Conservation (phyloP, 2,329 filamentous ascomycete species). For the Clarireedia hainanense region DNA sequence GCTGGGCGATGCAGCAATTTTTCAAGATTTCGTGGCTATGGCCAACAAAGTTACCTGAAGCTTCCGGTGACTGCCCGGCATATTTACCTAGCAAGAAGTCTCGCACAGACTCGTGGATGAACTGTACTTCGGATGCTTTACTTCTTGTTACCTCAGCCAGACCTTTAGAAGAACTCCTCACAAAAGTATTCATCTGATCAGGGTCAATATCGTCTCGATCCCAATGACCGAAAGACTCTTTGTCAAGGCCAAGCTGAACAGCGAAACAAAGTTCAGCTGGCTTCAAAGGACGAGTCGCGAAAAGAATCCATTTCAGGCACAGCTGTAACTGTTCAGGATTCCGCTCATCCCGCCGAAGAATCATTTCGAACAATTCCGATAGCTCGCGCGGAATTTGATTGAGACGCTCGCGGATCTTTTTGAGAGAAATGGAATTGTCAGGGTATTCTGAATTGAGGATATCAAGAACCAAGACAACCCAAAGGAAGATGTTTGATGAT, state of each 20-base stretch:
- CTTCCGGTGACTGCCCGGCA: conserved; percentile 12
- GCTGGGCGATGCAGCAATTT: conserved; percentile 19
- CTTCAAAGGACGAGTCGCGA: conserved; percentile 29
- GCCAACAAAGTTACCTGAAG: conserved; percentile 16
- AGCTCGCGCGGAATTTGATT: conserved; percentile 23
- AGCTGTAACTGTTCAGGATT: conserved; percentile 36
- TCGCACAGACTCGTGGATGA: conserved; percentile 34
- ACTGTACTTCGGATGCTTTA: conserved; percentile 31
- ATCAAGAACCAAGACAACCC: conserved; percentile 19
- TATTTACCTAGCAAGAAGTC: conserved; percentile 35
- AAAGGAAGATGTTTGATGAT: conserved; percentile 19
- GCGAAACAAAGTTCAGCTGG: conserved; percentile 21
- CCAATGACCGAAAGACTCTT: conserved; percentile 13
- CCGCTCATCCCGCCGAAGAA: conserved; percentile 33
- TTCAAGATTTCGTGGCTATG: conserved; percentile 21
- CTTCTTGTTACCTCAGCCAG: conserved; percentile 32
- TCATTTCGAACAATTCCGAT: conserved; percentile 15
- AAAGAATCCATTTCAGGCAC: conserved; percentile 48
- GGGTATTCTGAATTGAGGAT: conserved; percentile 38
- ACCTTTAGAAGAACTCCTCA: conserved; percentile 36
- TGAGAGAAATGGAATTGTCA: conserved; percentile 18
- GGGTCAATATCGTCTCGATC: conserved; percentile 21
- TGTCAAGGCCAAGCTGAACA: conserved; percentile 13
- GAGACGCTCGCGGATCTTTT: conserved; percentile 31
- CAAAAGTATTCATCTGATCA: conserved; percentile 29